These are phyloP conservation scores for Aureobasidium sp. DNA, from an alignment of 2,329 filamentous ascomycete species.

Conservation along the genomic window DNA sequence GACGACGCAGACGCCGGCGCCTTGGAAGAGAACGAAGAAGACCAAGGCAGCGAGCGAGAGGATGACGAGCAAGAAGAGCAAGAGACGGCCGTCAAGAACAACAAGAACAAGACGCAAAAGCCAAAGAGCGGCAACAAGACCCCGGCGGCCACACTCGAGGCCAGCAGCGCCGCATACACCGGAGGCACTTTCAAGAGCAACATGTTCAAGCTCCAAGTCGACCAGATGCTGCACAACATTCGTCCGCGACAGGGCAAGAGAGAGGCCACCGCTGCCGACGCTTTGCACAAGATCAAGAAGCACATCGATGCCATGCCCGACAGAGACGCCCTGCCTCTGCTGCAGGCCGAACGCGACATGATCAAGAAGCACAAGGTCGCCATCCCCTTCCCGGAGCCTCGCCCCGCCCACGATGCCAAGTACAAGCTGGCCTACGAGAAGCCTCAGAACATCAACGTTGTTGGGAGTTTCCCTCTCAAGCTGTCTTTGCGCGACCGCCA, in stretches of 20 bases:
- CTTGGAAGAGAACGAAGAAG: background rate
- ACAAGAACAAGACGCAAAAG: conserved; percentile 17
- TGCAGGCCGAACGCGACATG: conserved; percentile 60
- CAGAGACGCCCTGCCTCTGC: conserved; percentile 45
- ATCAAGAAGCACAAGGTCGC: conserved; percentile 60
- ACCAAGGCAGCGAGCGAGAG: background rate
- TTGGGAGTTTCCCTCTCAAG: conserved; percentile 76
- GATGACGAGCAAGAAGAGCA: conserved; percentile 2
- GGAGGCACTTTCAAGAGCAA: conserved; percentile 58
- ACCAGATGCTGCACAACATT: conserved; percentile 54
- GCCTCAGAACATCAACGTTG: conserved; percentile 74
- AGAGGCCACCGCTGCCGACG: conserved; percentile 46
- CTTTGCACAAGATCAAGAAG: conserved; percentile 48
- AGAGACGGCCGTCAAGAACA: background rate
- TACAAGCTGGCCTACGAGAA: conserved; percentile 75
- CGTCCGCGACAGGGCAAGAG: conserved; percentile 53
- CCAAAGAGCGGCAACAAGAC: conserved; percentile 14
- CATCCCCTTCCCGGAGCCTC: conserved; percentile 82
- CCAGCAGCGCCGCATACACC: conserved; percentile 35
- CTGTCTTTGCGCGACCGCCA: conserved; percentile 61
- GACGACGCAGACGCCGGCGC: background rate
- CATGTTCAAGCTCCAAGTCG: conserved; percentile 61
- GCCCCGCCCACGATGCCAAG: conserved; percentile 64
- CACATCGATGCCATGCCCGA: conserved; percentile 52
- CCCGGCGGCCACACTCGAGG: conserved; percentile 15